Percentiles rank a stretch among this genome's conserved stretches.
Conservation (phyloP, 1,284 basidiomycete species). For the Cystobasidiaceae sp. region DNA sequence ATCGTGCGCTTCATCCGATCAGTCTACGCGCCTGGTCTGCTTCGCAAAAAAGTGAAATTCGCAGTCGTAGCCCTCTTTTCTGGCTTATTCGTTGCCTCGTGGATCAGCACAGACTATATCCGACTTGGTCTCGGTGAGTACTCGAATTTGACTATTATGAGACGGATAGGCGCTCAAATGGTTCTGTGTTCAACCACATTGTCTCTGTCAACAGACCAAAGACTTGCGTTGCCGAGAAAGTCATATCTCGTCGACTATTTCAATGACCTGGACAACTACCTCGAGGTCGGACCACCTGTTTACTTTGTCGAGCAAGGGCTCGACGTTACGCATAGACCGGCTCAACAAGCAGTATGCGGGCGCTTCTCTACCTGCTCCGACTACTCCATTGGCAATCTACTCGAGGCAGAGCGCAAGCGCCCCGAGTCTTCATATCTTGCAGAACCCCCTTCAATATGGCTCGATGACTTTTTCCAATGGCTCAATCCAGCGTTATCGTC, state of each 20-base stretch:
- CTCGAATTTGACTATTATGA: not conserved
- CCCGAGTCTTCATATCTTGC: constrained; percentile 78
- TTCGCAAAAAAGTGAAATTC: constrained; percentile 70
- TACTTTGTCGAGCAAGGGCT: constrained; percentile 78
- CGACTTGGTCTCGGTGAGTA: constrained; percentile 78
- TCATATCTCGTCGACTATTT: constrained; percentile 91
- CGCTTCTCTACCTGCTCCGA: constrained; percentile 90
- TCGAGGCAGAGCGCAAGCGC: constrained; percentile 87
- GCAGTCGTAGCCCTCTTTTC: constrained; percentile 67
- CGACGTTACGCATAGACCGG: constrained; percentile 60
- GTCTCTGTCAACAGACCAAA: constrained; percentile 61
- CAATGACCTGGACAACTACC: constrained; percentile 75
- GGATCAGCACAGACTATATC: constrained; percentile 84
- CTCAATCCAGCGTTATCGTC: constrained; percentile 78
- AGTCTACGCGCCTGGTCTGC: constrained; percentile 78
- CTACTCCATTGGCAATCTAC: constrained; percentile 72
- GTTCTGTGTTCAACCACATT: too few species aligned
- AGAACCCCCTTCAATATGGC: constrained; percentile 60
- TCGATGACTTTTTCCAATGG: constrained; percentile 86
- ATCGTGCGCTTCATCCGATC: constrained; percentile 75
- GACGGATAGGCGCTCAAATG: too few species aligned
- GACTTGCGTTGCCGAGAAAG: constrained; percentile 81
- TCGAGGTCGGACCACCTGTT: constrained; percentile 91
- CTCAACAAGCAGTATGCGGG: constrained; percentile 81
- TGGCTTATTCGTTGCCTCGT: constrained; percentile 71